Conservation (phyloP, 2,329 filamentous ascomycete species). For the Teratosphaeria viscida region DNA sequence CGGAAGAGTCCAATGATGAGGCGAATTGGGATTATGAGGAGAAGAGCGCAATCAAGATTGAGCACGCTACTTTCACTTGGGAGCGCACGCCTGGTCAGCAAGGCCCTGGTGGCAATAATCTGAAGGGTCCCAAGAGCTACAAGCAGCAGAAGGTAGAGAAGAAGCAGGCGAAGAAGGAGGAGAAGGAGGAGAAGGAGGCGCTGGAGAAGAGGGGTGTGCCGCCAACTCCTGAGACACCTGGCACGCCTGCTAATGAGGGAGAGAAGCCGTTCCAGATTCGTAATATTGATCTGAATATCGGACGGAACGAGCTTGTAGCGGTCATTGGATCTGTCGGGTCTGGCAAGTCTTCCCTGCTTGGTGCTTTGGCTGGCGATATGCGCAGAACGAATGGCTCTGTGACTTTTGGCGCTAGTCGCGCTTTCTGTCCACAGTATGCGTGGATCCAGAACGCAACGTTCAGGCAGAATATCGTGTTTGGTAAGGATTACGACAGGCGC, state of each 20-base stretch:
- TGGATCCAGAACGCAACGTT: slow-evolving; percentile 95
- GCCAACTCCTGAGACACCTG: slow-evolving; percentile 9
- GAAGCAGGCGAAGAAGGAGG: slow-evolving; percentile 32
- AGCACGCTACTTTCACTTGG: slow-evolving; percentile 76
- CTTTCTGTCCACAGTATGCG: slow-evolving; percentile 91
- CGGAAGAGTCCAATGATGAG: slow-evolving; percentile 74
- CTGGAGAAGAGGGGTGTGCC: slow-evolving; percentile 6
- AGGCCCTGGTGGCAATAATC: slow-evolving; percentile 19
- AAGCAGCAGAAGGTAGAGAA: slow-evolving; percentile 35
- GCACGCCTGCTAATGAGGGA: slow-evolving; percentile 35
- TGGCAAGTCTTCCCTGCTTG: slow-evolving; percentile 81
- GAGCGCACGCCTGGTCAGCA: slow-evolving; percentile 53
- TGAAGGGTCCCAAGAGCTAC: slow-evolving; percentile 19
- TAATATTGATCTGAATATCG: slow-evolving; percentile 56
- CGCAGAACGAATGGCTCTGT: slow-evolving; percentile 66
- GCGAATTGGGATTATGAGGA: slow-evolving; percentile 46
- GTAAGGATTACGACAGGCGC: slow-evolving; percentile 56
- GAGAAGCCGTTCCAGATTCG: slow-evolving; percentile 62
- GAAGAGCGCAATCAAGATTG: slow-evolving; percentile 54
- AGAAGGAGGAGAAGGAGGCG: slow-evolving; percentile 22
- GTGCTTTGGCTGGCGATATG: slow-evolving; percentile 90
- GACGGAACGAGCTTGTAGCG: slow-evolving; percentile 66
- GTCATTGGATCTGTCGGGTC: slow-evolving; percentile 85
- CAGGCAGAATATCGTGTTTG: slow-evolving; percentile 83
- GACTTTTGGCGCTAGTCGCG: slow-evolving; percentile 64